phyloP scores from a whole-genome alignment of 2,329 filamentous ascomycete species.

The Exutisphaerella laricina region DNA sequence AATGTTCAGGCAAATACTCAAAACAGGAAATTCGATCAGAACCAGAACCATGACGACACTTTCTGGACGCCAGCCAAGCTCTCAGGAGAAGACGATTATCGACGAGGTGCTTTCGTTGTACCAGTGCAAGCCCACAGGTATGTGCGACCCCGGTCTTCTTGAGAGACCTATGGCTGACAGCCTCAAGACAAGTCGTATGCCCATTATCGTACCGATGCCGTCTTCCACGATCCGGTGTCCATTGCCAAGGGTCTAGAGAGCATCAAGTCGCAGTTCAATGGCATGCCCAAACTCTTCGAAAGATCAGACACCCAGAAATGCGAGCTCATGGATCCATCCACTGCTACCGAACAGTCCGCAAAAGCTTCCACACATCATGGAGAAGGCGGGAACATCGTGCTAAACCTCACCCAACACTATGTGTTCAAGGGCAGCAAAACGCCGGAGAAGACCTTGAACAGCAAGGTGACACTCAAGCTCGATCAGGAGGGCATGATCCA shows the following conservation, averaged over 20 bases:
- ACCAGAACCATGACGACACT: constrained; percentile 9
- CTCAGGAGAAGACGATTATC: constrained; percentile 21
- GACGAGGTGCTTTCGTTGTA: constrained; percentile 26
- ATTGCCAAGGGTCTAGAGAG: constrained; percentile 26
- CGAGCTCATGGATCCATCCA: constrained; percentile 16
- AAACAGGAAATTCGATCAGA: neutral
- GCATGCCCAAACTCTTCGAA: constrained; percentile 28
- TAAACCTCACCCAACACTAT: constrained; percentile 27
- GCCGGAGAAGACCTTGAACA: constrained; percentile 26
- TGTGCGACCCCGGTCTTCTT: neutral
- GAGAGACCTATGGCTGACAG: neutral
- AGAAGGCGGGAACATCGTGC: constrained; percentile 16
- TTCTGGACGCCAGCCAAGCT: constrained; percentile 15
- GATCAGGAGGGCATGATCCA: constrained; percentile 22
- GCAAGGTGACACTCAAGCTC: constrained; percentile 25
- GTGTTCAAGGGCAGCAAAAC: constrained; percentile 28
- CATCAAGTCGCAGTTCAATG: constrained; percentile 28
- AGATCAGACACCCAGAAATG: constrained; percentile 20
- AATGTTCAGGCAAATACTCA: constrained; percentile 1
- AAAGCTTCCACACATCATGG: constrained; percentile 10
- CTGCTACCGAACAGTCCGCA: constrained; percentile 9
- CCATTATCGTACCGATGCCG: constrained; percentile 23
- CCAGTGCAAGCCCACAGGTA: constrained; percentile 19
- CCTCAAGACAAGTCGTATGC: constrained; percentile 18
- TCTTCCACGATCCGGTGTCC: constrained; percentile 28